phyloP scores from a whole-genome alignment of 768 basidiomycete species.

The Phallus indusiatus region DNA sequence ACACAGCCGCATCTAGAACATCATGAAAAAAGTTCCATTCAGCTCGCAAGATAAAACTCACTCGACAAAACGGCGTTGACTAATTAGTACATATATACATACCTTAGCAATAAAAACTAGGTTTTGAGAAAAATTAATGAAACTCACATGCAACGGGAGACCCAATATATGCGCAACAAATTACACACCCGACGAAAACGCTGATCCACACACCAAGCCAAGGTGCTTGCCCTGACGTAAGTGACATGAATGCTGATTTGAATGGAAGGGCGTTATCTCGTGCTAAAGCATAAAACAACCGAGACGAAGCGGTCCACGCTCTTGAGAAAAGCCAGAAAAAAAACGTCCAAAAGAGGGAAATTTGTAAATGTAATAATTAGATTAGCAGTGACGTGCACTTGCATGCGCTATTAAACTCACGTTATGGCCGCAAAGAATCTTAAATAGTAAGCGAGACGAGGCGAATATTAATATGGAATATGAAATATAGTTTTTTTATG shows the following conservation, averaged over 20 bases:
- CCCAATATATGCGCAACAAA: constrained; percentile 52
- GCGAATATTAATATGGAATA: not conserved
- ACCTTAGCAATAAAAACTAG: not conserved
- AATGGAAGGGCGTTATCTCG: constrained; percentile 43
- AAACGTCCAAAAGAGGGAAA: not conserved
- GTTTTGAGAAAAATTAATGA: not conserved
- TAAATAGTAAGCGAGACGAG: not conserved
- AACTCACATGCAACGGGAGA: constrained; percentile 41
- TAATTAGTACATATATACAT: constrained; percentile 1
- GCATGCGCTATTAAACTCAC: not conserved
- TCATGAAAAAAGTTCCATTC: not conserved
- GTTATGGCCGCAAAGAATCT: constrained; percentile 42
- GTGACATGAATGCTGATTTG: constrained; percentile 36
- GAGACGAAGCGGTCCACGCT: constrained; percentile 48
- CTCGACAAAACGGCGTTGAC: not conserved
- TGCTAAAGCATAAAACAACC: constrained; percentile 47
- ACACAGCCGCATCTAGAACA: constrained; percentile 36
- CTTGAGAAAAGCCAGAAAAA: not conserved
- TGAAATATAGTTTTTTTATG: too few relatives aligned
- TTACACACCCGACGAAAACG: constrained; percentile 41
- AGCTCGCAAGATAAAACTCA: not conserved
- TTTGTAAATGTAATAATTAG: too few relatives aligned
- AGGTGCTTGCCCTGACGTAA: constrained; percentile 45
- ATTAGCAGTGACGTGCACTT: too few relatives aligned
- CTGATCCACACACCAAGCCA: constrained; percentile 48